A percentile compares a stretch with the other conserved stretches of the same genome.
phyloP scores from a whole-genome alignment of 331 rosid species.

The Erythrophleum ivorense region DNA sequence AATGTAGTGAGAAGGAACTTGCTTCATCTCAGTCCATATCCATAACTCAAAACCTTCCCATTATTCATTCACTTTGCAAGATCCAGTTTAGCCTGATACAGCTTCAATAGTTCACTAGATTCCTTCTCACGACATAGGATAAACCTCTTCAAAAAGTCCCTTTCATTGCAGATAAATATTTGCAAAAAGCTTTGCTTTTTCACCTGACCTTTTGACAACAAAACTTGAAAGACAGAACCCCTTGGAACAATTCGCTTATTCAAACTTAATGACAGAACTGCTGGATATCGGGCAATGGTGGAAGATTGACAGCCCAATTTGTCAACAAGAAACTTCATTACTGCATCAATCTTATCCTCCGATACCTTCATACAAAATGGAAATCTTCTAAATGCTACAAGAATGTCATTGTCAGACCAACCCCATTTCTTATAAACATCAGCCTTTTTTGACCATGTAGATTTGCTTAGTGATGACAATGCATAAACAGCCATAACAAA shows the following conservation, averaged over 20 bases:
- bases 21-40: too few species aligned
- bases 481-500: neutral
- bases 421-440: neutral
- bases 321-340: neutral
- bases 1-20: neutral
- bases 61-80: neutral
- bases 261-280: neutral
- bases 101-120: slow-evolving; percentile 23
- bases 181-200: neutral
- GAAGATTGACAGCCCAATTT: neutral
- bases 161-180: neutral
- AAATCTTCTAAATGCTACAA: neutral
- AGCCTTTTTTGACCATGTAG: neutral
- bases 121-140: neutral
- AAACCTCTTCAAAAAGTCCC: slow-evolving; percentile 9
- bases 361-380: neutral
- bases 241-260: neutral
- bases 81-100: slow-evolving; percentile 16
- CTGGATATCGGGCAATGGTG: neutral
- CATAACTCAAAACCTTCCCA: neutral
- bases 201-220: neutral
- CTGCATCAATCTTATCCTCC: neutral
- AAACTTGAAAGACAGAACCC: neutral
- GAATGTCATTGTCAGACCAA: neutral
- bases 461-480: neutral